These are phyloP conservation scores for Didymella lethalis DNA, from an alignment of 2,329 filamentous ascomycete species.

Conservation along the genomic window DNA sequence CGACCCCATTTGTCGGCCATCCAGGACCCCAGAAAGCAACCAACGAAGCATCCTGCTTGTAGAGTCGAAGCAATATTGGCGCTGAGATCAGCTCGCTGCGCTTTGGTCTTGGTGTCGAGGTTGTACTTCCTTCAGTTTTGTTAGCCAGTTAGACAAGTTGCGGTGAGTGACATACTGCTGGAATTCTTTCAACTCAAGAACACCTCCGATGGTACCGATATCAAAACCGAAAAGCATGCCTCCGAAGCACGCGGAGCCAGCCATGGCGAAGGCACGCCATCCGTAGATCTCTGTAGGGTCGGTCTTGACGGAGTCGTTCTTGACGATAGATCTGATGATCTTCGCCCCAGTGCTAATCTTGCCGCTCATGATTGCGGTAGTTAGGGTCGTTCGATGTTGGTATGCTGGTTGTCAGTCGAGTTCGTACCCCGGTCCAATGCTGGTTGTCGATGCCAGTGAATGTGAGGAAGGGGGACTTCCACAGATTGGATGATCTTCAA, in stretches of 20 bases:
- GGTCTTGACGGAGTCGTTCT: constrained; percentile 74
- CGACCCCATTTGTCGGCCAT: constrained; percentile 65
- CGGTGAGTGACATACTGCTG: constrained; percentile 54
- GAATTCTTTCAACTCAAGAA: constrained; percentile 67
- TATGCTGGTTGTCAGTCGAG: constrained; percentile 1
- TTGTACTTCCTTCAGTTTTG: constrained; percentile 59
- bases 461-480: constrained; percentile 26
- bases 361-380: constrained; percentile 17
- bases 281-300: constrained; percentile 74
- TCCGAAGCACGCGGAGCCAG: constrained; percentile 72
- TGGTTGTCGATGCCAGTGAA: constrained; percentile 23
- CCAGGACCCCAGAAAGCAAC: constrained; percentile 66
- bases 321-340: constrained; percentile 65
- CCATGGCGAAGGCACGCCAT: constrained; percentile 71
- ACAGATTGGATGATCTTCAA: constrained; percentile 30
- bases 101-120: constrained; percentile 52
- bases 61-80: constrained; percentile 76
- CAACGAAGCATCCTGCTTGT: constrained; percentile 72
- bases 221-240: constrained; percentile 73
- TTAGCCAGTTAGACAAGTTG: constrained; percentile 6
- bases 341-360: constrained; percentile 35
- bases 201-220: constrained; percentile 73
- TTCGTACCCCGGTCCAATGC: constrained; percentile 16
- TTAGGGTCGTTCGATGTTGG: constrained; percentile 1
- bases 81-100: constrained; percentile 62